phyloP scores from a whole-genome alignment of 2,329 filamentous ascomycete genomes.

The Podosphaera fusca region DNA sequence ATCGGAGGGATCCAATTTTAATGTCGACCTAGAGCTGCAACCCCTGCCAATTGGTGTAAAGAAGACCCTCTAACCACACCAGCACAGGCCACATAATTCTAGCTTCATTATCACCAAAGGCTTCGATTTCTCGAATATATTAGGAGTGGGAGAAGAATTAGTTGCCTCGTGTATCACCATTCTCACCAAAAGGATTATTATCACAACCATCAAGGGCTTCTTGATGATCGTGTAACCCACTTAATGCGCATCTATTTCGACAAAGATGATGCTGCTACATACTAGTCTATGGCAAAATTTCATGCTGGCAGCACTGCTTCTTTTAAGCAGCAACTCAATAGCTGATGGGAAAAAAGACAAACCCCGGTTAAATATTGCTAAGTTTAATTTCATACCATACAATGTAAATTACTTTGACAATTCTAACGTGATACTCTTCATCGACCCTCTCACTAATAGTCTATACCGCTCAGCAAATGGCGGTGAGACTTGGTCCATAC shows the following conservation, averaged over 20 bases:
- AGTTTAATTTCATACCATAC: conserved; percentile 41
- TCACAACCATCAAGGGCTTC: neutral
- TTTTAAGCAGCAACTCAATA: conserved; percentile 1
- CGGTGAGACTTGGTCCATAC: conserved; percentile 49
- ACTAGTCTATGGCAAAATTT: conserved; percentile 13
- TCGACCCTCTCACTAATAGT: conserved; percentile 37
- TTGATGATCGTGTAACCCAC: conserved; percentile 9
- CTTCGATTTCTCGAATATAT: neutral
- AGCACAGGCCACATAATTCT: neutral
- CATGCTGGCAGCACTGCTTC: conserved; percentile 12
- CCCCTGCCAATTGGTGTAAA: neutral
- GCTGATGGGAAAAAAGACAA: conserved; percentile 17
- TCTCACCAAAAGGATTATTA: neutral
- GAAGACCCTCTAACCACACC: neutral
- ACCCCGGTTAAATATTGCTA: conserved; percentile 40
- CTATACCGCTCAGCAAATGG: conserved; percentile 64
- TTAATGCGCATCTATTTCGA: conserved; percentile 14
- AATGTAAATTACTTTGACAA: conserved; percentile 80
- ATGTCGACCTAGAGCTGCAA: neutral
- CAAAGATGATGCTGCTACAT: conserved; percentile 16
- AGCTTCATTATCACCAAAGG: neutral
- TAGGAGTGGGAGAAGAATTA: neutral
- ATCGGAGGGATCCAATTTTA: neutral
- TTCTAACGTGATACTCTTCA: conserved; percentile 58
- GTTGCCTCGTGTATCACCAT: neutral